Evolutionary conservation across 768 basidiomycete species (phyloP).

Genomic region (Exidia glandulosa): DNA sequence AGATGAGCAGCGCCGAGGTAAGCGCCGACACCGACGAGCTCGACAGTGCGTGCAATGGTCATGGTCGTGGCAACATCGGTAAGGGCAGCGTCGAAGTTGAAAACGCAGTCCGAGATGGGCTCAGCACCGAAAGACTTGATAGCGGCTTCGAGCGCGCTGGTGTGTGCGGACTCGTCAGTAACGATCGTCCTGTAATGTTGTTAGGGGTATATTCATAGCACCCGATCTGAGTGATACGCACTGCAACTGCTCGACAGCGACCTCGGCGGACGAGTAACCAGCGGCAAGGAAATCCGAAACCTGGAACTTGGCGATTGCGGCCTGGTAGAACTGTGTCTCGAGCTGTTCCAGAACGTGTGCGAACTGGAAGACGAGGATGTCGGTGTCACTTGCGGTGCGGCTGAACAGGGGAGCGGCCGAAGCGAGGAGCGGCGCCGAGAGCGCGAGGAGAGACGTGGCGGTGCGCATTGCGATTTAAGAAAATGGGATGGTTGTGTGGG

Average conservation of each 20-base stretch:
- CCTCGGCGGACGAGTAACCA: conserved; percentile 44
- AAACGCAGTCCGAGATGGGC: conserved; percentile 49
- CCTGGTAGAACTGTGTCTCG: conserved; percentile 56
- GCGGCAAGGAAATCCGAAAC: conserved; percentile 50
- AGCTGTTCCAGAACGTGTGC: conserved; percentile 66
- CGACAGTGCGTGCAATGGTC: conserved; percentile 59
- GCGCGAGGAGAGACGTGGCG: conserved; percentile 29
- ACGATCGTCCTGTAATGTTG: conserved; percentile 30
- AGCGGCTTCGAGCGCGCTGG: conserved; percentile 23
- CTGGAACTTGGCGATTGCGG: conserved; percentile 56
- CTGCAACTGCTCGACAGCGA: conserved; percentile 51
- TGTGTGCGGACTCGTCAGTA: conserved; percentile 51
- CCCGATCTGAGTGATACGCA: conserved; percentile 2
- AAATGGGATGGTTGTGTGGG: background rate
- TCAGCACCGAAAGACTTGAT: conserved; percentile 42
- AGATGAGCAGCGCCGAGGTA: conserved; percentile 66
- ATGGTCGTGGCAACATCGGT: conserved; percentile 61
- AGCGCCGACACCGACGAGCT: conserved; percentile 64
- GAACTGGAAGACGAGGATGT: conserved; percentile 58
- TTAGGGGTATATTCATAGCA: background rate
- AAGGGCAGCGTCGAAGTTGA: conserved; percentile 55
- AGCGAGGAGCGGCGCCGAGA: conserved; percentile 32
- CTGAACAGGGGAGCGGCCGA: conserved; percentile 37
- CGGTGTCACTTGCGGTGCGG: conserved; percentile 24
- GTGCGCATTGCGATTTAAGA: conserved; percentile 31